Base-by-base conservation (phyloP, 2,329 filamentous ascomycete species). In the Thielaviopsis ethacetica region DNA sequence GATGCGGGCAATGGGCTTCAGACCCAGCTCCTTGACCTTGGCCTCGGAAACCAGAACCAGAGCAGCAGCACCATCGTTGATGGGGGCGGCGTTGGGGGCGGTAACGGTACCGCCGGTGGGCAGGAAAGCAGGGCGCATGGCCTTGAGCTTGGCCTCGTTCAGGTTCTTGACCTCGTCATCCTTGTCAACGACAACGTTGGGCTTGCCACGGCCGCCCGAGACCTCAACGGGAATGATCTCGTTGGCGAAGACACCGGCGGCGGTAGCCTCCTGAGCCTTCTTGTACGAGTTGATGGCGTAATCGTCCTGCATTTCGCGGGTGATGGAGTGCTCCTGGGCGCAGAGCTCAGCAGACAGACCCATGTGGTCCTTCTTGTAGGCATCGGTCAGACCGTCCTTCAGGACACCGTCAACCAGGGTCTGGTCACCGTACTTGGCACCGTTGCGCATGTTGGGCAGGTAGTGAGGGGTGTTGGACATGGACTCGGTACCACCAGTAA, bases 381-480 rank as follows among this genome's bases (percentile, higher is more conserved):
- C 89, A 71, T 98, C 93, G 57, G 87, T 94, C 65, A 98, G 79
- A 64, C 93, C 93, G 69, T 98, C 93, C 78, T 91, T 91, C 68
- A 96, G 81, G 64, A 98, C 83, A 65, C 89, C 91, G 69, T 98
- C 93, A 58, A 96, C 79, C 64, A 98, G 78, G 57, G 78, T 83
- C 75, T 91, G 86, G 75, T 97, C 83, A 67, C 93, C 93, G 73
- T 94, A 98, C 76, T 97, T 97, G 72, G 86, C 84, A 65, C 93
- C 93, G 65, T 74, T 85, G 71, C 93, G 87, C 66, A 95, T 78
- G 71, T 77, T 87, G 64, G 90, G 87, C 57, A 96, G 85, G 77
- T 98, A 98, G 77, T 98, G 91, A 56, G 93, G 93, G 58, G 86
- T 80, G 76, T 97, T 97, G 69, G 91, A 95, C 93, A 98, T 98